A percentile compares a stretch with the other conserved stretches of the same genome.
These are phyloP conservation scores for Tolypocladium album DNA, from an alignment of 2,329 filamentous ascomycete species.

Conservation along the genomic window DNA sequence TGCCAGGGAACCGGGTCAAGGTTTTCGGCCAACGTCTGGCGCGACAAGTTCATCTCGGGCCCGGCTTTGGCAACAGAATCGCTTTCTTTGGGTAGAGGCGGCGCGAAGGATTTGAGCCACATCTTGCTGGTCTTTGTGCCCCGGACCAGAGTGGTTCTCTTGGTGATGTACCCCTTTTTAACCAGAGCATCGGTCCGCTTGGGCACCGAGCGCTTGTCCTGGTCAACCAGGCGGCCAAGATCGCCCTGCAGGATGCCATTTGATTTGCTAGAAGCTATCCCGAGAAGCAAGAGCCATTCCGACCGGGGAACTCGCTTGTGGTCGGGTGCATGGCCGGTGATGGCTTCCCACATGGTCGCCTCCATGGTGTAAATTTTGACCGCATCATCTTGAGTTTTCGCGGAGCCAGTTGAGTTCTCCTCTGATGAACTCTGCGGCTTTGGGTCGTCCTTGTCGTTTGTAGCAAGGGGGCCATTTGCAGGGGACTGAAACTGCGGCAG, in stretches of 20 bases:
- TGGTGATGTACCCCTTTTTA: slow-evolving; percentile 51
- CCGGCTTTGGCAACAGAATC: slow-evolving; percentile 13
- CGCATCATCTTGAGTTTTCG: neutral
- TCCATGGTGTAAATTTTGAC: slow-evolving; percentile 37
- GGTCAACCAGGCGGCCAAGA: slow-evolving; percentile 43
- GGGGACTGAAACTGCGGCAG: slow-evolving; percentile 5
- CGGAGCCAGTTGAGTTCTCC: neutral
- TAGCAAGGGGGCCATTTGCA: neutral
- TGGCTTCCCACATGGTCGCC: slow-evolving; percentile 46
- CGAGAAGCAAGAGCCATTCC: slow-evolving; percentile 48
- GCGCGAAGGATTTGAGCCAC: slow-evolving; percentile 47
- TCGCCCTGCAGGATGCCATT: slow-evolving; percentile 51
- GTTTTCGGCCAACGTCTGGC: slow-evolving; percentile 27
- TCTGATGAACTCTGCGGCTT: neutral
- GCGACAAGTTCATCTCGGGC: slow-evolving; percentile 26
- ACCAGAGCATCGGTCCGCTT: slow-evolving; percentile 49
- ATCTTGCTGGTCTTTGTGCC: slow-evolving; percentile 53
- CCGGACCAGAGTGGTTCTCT: slow-evolving; percentile 46
- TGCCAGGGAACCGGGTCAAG: slow-evolving; percentile 47
- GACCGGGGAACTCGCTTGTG: slow-evolving; percentile 45
- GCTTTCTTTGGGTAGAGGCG: slow-evolving; percentile 26
- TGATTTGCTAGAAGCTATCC: slow-evolving; percentile 42
- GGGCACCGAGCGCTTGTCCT: slow-evolving; percentile 54
- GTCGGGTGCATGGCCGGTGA: slow-evolving; percentile 49
- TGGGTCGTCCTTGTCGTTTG: neutral